phyloP scores from a whole-genome alignment of 2,329 filamentous ascomycete species.

The Lasiodiplodia hormozganensis region DNA sequence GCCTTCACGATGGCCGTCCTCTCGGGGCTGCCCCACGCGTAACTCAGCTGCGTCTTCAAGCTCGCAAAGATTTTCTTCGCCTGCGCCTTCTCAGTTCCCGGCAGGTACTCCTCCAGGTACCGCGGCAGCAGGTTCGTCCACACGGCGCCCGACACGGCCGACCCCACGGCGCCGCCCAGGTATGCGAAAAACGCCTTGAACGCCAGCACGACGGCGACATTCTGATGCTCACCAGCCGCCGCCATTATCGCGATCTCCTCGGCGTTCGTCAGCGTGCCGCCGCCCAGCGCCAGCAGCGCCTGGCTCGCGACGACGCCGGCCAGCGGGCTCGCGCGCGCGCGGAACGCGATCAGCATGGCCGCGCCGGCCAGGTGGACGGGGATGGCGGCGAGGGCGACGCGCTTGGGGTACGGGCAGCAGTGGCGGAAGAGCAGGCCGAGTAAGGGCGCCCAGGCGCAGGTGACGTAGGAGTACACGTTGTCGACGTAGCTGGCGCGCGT shows the following conservation, averaged over 20 bases:
- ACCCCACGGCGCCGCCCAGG: slow-evolving; percentile 53
- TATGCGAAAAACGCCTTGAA: slow-evolving; percentile 56
- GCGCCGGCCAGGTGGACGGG: background rate
- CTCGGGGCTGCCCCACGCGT: slow-evolving; percentile 56
- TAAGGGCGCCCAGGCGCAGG: slow-evolving; percentile 29
- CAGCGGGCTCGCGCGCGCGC: background rate
- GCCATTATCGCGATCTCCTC: background rate
- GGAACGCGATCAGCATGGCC: background rate
- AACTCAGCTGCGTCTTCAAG: slow-evolving; percentile 61
- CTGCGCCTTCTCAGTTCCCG: slow-evolving; percentile 45
- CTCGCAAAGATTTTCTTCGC: slow-evolving; percentile 58
- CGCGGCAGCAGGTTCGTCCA: slow-evolving; percentile 65
- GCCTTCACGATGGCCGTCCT: slow-evolving; percentile 47
- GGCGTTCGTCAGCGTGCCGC: background rate
- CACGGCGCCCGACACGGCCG: slow-evolving; percentile 65
- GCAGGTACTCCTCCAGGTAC: slow-evolving; percentile 55
- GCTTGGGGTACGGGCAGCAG: background rate
- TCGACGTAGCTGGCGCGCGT: slow-evolving; percentile 29
- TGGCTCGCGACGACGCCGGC: background rate
- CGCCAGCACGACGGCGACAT: background rate
- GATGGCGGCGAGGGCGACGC: background rate
- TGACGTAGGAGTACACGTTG: slow-evolving; percentile 33
- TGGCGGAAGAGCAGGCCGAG: slow-evolving; percentile 31
- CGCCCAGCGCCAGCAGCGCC: too few species aligned
- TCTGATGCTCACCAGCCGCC: too few species aligned